These are phyloP conservation scores for Scedosporium apiospermum DNA, from an alignment of 2,329 filamentous ascomycete genomes.

Conservation along the genomic window DNA sequence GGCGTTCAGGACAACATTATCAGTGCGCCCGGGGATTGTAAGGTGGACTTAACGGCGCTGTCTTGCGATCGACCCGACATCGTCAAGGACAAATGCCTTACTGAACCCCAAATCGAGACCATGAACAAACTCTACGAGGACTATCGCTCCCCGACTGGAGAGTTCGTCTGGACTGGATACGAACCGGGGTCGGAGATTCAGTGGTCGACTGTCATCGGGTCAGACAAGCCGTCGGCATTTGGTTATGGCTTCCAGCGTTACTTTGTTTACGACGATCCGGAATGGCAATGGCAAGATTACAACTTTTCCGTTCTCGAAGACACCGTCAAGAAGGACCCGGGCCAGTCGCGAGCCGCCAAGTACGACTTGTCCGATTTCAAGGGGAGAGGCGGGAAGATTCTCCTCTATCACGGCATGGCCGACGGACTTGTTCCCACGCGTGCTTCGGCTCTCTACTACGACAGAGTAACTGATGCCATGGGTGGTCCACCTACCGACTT, in stretches of 20 bases:
- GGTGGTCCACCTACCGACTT: constrained; percentile 25
- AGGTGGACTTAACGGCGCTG: constrained; percentile 25
- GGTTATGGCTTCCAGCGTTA: constrained; percentile 16
- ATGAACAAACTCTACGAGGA: constrained; percentile 19
- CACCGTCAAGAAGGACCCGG: constrained; percentile 12
- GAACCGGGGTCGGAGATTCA: constrained; percentile 32
- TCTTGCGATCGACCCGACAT: constrained; percentile 25
- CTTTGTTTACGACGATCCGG: constrained; percentile 18
- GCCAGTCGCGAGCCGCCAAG: constrained; percentile 16
- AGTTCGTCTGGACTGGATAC: constrained; percentile 23
- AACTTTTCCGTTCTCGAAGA: constrained; percentile 10
- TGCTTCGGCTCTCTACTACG: constrained; percentile 22
- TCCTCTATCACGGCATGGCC: constrained; percentile 30
- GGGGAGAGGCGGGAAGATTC: constrained; percentile 26
- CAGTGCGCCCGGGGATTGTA: constrained; percentile 30
- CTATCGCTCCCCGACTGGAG: constrained; percentile 14
- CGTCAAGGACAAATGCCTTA: constrained; percentile 25
- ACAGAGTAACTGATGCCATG: constrained; percentile 25
- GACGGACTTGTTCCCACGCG: constrained; percentile 25
- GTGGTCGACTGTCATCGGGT: constrained; percentile 6
- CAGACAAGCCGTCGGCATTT: neutral
- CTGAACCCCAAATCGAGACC: constrained; percentile 24
- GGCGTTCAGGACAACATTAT: constrained; percentile 38
- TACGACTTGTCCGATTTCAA: constrained; percentile 20
- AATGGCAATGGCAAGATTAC: constrained; percentile 19